Base-by-base conservation (phyloP, 192 early-diverging fungal species). In the Linnemannia elongata region DNA sequence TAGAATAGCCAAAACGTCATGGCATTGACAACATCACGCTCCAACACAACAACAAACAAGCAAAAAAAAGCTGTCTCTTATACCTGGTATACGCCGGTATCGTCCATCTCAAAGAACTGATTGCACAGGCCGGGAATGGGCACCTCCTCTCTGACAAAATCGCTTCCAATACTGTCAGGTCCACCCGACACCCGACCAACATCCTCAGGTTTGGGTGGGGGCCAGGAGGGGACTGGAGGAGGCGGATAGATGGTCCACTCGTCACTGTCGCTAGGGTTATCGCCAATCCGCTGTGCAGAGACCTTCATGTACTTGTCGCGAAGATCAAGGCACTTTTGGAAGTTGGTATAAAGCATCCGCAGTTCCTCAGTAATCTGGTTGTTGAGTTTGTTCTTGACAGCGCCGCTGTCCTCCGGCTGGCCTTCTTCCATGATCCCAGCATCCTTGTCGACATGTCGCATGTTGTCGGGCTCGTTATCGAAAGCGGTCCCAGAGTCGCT, bases 231-330 rank as follows among this genome's bases (percentile, higher is more conserved):
- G 4, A 90, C 84, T 1, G 97, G 96, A 10, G 97, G 95, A 18
- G 93, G 90, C 47, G 98, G 98, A 86, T 97, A 98, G 69, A 98
- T 96, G 3, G 93, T 85, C 96, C 96, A 99, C 38, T 90, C 91
- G 30, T 91, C 89, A 2, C 74, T 63, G 89, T 99, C 96, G 57
- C 94, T 95, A 42, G 97, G 98, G 80, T 98, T 98, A 76, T 96
- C 97, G 6, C 90, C 91, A 18, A 93, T 89, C 44, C 92, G 88
- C 88, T 99, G 98, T 22, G 88, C 82, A 18, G 93, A 94, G 17
- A 89, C 72, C 41, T 75, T 70, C 94, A 99, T 98, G 91, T 99
- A 99, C 76, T 96, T 94, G 74, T 94, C 91, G 39, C 98, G 93
- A 52, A 98, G 82, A 42, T 92, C 90, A 17, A 97, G 93, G 88